A percentile compares a stretch with the other conserved stretches of the same genome.
These are phyloP conservation scores for Pseudogymnoascus sp. DNA, from an alignment of 2,329 filamentous ascomycete species.

Conservation along the genomic window DNA sequence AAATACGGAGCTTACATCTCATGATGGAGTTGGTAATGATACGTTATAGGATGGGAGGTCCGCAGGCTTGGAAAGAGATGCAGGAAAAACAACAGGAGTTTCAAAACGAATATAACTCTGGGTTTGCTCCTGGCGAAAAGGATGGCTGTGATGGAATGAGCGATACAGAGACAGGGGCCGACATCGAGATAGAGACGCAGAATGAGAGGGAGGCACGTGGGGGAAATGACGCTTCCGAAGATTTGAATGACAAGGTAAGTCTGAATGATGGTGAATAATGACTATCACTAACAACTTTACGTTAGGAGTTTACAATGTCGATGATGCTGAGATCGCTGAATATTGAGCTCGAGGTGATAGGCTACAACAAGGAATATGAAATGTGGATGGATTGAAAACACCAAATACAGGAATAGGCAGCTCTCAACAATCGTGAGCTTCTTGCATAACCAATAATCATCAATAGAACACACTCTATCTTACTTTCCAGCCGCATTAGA, in stretches of 20 bases:
- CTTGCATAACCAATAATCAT: not conserved
- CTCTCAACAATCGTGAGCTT: not conserved
- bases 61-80: slow-evolving; percentile 46
- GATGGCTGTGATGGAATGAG: slow-evolving; percentile 31
- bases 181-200: slow-evolving; percentile 28
- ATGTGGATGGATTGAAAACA: slow-evolving; percentile 47
- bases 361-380: slow-evolving; percentile 51
- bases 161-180: slow-evolving; percentile 26
- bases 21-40: slow-evolving; percentile 9
- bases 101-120: slow-evolving; percentile 23
- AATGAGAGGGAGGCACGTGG: slow-evolving; percentile 30
- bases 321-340: slow-evolving; percentile 62
- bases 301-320: slow-evolving; percentile 59
- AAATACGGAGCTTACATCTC: not conserved
- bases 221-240: slow-evolving; percentile 29
- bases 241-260: slow-evolving; percentile 34
- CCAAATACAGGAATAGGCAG: not conserved
- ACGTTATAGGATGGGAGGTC: slow-evolving; percentile 47
- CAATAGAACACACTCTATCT: not conserved
- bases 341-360: slow-evolving; percentile 55
- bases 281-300: slow-evolving; percentile 11
- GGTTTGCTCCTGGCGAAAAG: slow-evolving; percentile 32
- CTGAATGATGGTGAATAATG: slow-evolving; percentile 23
- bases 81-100: slow-evolving; percentile 35
- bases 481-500: not conserved